Evolutionary conservation across 192 early-diverging fungal species (phyloP).

Genomic region (Linnemannia zychae): DNA sequence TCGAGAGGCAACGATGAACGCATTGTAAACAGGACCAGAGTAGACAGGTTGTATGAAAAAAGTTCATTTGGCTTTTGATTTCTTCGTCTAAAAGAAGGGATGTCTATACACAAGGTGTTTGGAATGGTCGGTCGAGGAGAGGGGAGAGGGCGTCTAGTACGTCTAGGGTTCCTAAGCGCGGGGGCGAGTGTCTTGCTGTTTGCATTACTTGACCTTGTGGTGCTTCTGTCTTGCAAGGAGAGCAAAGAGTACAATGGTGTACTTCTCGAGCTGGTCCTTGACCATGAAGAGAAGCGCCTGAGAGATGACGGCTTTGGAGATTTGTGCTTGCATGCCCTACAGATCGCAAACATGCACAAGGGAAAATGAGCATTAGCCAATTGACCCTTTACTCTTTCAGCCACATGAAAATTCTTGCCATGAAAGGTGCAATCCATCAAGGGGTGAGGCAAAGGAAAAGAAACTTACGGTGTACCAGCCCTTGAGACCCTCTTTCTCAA

Average conservation of each 20-base stretch:
- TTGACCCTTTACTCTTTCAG: neutral
- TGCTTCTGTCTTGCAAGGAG: constrained; percentile 46
- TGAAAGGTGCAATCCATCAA: neutral
- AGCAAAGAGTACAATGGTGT: constrained; percentile 76
- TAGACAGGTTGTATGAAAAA: neutral
- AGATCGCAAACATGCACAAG: neutral
- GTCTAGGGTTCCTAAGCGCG: neutral
- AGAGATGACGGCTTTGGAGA: constrained; percentile 98
- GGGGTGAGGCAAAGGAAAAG: neutral
- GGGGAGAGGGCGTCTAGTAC: neutral
- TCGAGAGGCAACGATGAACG: neutral
- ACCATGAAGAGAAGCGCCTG: constrained; percentile 98
- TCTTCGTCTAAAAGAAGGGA: neutral
- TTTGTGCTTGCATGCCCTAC: constrained; percentile 97
- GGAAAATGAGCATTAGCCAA: constrained; percentile 9
- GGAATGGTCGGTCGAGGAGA: neutral
- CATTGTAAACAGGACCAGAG: neutral
- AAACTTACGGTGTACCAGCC: constrained; percentile 93
- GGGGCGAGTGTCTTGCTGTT: neutral
- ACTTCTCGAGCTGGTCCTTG: constrained; percentile 91
- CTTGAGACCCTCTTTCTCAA: constrained; percentile 81
- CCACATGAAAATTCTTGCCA: constrained; percentile 9
- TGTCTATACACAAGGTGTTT: neutral
- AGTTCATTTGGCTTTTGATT: neutral
- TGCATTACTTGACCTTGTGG: constrained; percentile 29